phyloP scores from a whole-genome alignment of 208 protist genomes.

The Crithidia fasciculata region DNA sequence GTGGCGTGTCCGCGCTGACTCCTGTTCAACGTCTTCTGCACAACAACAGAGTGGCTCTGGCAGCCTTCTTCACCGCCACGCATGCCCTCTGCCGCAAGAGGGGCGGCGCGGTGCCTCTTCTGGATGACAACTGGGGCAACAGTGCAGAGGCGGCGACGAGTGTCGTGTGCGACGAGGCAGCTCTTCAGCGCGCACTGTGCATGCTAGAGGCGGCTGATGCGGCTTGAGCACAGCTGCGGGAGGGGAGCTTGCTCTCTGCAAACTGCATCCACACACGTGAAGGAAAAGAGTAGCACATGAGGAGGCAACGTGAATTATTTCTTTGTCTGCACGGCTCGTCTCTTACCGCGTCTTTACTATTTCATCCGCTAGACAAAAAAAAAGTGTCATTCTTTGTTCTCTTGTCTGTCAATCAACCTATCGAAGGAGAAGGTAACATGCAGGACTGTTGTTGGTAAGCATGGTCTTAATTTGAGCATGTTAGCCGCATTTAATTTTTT shows the following conservation, averaged over 20 bases:
- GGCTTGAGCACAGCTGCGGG: neutral
- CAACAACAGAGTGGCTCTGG: constrained; percentile 11
- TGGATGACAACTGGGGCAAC: constrained; percentile 4
- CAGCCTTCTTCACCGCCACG: neutral
- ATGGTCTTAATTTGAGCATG: too few species aligned
- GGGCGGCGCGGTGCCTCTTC: neutral
- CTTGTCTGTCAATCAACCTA: neutral
- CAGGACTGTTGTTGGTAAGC: too few species aligned
- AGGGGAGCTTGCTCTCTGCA: neutral
- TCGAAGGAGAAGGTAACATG: too few species aligned
- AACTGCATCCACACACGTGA: too few species aligned
- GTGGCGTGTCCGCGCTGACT: neutral
- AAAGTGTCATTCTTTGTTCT: neutral
- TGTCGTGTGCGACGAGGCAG: constrained; percentile 8
- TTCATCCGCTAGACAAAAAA: neutral
- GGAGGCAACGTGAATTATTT: too few species aligned
- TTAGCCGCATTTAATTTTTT: too few species aligned
- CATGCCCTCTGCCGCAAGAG: constrained; percentile 13
- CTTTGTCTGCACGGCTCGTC: neutral
- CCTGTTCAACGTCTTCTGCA: constrained; percentile 8
- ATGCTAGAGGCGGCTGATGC: neutral
- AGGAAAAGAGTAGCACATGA: too few species aligned
- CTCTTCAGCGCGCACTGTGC: constrained; percentile 8
- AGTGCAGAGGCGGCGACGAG: constrained; percentile 3
- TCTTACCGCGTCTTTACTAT: neutral